These are phyloP conservation scores for Pleurotus tuoliensis DNA, from an alignment of 768 basidiomycete species.

Conservation along the genomic window DNA sequence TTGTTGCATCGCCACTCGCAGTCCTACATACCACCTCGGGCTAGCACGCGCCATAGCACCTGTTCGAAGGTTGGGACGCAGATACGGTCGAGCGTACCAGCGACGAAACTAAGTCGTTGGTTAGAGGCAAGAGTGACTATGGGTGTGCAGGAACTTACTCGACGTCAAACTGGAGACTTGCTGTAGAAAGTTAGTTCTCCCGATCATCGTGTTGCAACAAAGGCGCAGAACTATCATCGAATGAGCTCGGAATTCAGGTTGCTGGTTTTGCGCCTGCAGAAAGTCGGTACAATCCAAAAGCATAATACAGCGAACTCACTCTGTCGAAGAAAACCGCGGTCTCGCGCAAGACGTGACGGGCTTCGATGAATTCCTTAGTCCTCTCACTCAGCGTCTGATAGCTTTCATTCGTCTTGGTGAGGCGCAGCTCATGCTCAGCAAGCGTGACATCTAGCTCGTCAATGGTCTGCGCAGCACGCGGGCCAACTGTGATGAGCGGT, in stretches of 20 bases:
- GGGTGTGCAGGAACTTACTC: slow-evolving; percentile 53
- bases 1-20: too few species aligned
- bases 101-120: slow-evolving; percentile 65
- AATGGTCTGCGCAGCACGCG: slow-evolving; percentile 87
- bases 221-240: slow-evolving; percentile 89
- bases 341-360: slow-evolving; percentile 89
- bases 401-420: slow-evolving; percentile 88
- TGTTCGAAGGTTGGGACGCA: slow-evolving; percentile 94
- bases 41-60: slow-evolving; percentile 96
- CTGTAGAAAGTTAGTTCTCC: slow-evolving; percentile 53
- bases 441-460: slow-evolving; percentile 91
- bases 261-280: slow-evolving; percentile 69
- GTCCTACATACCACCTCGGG: too few species aligned
- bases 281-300: slow-evolving; percentile 10
- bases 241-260: slow-evolving; percentile 81
- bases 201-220: slow-evolving; percentile 89
- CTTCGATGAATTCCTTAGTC: slow-evolving; percentile 85
- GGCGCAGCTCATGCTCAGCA: slow-evolving; percentile 78
- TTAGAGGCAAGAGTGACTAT: too few species aligned
- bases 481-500: slow-evolving; percentile 85
- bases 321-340: slow-evolving; percentile 95
- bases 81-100: slow-evolving; percentile 92
- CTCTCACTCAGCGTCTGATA: slow-evolving; percentile 87
- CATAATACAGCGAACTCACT: slow-evolving; percentile 37
- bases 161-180: slow-evolving; percentile 71